Percentiles rank a stretch among this genome's conserved stretches.
Evolutionary conservation across 495 filamentous ascomycete genomes (phyloP).

Genomic region (Penicillium canariense): DNA sequence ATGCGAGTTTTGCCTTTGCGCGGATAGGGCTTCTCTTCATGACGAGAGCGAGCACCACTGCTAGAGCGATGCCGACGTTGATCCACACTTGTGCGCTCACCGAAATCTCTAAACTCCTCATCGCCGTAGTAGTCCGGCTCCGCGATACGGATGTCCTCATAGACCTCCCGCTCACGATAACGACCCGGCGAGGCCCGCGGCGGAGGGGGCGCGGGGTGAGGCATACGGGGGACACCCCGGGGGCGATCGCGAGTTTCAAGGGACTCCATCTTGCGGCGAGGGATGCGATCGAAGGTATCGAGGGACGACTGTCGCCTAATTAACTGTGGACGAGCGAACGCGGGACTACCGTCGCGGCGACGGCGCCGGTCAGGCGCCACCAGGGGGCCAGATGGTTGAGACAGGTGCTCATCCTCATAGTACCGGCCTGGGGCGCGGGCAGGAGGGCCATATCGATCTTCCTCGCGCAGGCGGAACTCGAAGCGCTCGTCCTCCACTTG

Average conservation of each 20-base stretch:
- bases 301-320: conserved; percentile 65
- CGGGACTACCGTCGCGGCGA: conserved; percentile 39
- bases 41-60: conserved; percentile 33
- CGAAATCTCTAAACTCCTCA: conserved; percentile 60
- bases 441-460: conserved; percentile 55
- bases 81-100: conserved; percentile 47
- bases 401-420: conserved; percentile 52
- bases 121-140: conserved; percentile 67
- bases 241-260: conserved; percentile 43
- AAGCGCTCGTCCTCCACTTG: conserved; percentile 50
- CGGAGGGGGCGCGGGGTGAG: conserved; percentile 29
- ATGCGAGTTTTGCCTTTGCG: conserved; percentile 88
- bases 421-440: conserved; percentile 46
- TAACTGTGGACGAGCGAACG: conserved; percentile 53
- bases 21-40: conserved; percentile 56
- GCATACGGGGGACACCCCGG: conserved; percentile 24
- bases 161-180: conserved; percentile 50
- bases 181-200: conserved; percentile 40
- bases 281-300: conserved; percentile 70
- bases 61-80: conserved; percentile 46
- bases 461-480: conserved; percentile 51
- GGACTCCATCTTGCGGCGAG: conserved; percentile 54
- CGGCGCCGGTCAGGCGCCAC: conserved; percentile 40
- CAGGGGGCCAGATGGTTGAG: conserved; percentile 38
- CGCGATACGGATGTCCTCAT: conserved; percentile 65